Conservation (phyloP, 257 asterid genomes). For the Solanum lycopersicoides region DNA sequence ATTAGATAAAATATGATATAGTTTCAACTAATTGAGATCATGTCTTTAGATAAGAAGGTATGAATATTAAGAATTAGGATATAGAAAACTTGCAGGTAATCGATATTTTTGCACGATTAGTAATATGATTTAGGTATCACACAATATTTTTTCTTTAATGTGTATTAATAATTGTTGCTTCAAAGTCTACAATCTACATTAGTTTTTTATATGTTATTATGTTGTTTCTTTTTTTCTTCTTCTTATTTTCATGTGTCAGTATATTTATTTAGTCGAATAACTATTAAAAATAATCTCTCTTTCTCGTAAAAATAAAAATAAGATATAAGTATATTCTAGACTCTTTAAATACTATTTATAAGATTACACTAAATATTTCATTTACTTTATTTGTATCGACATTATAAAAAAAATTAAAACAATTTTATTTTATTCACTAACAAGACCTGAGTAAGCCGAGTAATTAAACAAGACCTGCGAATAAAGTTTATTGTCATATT, state of each 20-base stretch:
- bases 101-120: not conserved
- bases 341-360: not conserved
- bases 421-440: not conserved
- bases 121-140: not conserved
- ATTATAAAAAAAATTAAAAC: not conserved
- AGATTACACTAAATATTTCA: not conserved
- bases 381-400: too few relatives aligned
- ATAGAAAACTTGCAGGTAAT: rapidly evolving
- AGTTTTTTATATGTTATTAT: not conserved
- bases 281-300: not conserved
- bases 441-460: not conserved
- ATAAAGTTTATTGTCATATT: not conserved
- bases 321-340: not conserved
- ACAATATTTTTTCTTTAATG: not conserved
- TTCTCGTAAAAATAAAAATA: not conserved
- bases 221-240: not conserved
- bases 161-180: not conserved
- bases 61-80: not conserved
- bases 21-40: not conserved
- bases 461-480: not conserved
- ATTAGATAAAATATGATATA: not conserved
- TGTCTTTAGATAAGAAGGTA: not conserved
- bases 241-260: not conserved
- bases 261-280: rapidly evolving
- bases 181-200: not conserved